Conservation (phyloP, 1,284 basidiomycete species). For the Ganoderma sinense region DNA sequence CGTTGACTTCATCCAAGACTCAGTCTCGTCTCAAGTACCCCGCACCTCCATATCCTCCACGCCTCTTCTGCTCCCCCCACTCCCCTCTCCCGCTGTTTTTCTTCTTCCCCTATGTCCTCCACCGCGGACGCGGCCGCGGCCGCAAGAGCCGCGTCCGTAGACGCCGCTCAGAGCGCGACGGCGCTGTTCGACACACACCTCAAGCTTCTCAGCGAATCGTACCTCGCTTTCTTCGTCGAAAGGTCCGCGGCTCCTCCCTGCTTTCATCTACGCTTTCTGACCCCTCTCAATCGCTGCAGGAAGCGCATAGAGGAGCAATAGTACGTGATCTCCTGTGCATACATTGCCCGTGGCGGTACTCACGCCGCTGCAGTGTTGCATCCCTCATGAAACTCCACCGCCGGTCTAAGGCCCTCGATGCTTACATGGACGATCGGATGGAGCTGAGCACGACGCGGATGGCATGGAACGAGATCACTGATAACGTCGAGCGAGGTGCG, state of each 20-base stretch:
- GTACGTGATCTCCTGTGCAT: conserved; percentile 50
- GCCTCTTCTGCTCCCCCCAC: conserved; percentile 10
- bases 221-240: conserved; percentile 86
- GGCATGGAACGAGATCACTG: conserved; percentile 85
- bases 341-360: background rate
- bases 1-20: background rate
- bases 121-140: conserved; percentile 23
- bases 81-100: background rate
- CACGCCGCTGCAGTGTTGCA: conserved; percentile 61
- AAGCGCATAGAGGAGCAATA: conserved; percentile 86
- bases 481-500: conserved; percentile 82
- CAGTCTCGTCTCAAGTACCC: background rate
- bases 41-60: conserved; percentile 6
- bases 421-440: conserved; percentile 62
- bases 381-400: conserved; percentile 74
- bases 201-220: conserved; percentile 74
- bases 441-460: conserved; percentile 66
- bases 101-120: conserved; percentile 23
- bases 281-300: conserved; percentile 48
- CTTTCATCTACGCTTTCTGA: conserved; percentile 12
- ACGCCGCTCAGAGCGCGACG: conserved; percentile 57
- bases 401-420: conserved; percentile 73
- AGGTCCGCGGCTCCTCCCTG: conserved; percentile 56
- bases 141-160: conserved; percentile 21
- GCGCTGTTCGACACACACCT: conserved; percentile 78